Evolutionary conservation across 345 rosid genomes (phyloP), one percentile per base, ranked within the genome.

Genomic region (Lepidium didymum): DNA sequence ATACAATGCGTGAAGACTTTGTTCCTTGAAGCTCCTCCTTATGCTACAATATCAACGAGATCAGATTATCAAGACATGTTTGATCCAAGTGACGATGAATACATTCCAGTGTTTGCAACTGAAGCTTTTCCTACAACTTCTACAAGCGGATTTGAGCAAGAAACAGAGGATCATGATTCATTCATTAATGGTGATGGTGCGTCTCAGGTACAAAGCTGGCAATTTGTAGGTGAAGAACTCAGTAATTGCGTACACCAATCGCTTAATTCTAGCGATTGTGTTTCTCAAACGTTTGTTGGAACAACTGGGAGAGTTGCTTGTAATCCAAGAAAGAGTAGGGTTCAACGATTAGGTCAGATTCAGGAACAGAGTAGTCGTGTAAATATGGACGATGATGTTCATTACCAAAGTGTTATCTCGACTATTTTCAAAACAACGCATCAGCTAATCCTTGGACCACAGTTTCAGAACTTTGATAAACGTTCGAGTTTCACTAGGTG

Each of bases 201-300:
- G 79, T 87, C 97, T 42, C 94, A 80, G 56, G 82, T 82, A 0
- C 92, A 84, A 61, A 86, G 87, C 69, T 79, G 88, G 94, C 88
- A 85, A 27, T 66, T 87, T 66, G 68, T 81, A 56, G 92, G 80
- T 3, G 92, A 91, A 47, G 92, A 91, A 73, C 73, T 88, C 76
- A 83, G 87, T 53, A 87, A 82, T 64, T 70, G 84, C 55, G 75
- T 81, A 36, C 82, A 78, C 27, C 83, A 82, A 58, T 83, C 95
- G n/a, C 27, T 86, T 58, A 87, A 84, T 62, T 84, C 96, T 2
- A 91, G 89, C 67, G 96, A 86, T 46, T 78, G 85, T 46, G 81
- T 85, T 64, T 89, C 91, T 11, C 93, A 91, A 68, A 81, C 91
- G 52, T 23, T 89, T 37, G 77, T 63, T 33, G 87, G 89, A 13